Percentiles rank a stretch among this genome's conserved stretches.
Evolutionary conservation across 164 flowering plant genomes (phyloP).

Genomic region (Magnolia kwangsiensis): DNA sequence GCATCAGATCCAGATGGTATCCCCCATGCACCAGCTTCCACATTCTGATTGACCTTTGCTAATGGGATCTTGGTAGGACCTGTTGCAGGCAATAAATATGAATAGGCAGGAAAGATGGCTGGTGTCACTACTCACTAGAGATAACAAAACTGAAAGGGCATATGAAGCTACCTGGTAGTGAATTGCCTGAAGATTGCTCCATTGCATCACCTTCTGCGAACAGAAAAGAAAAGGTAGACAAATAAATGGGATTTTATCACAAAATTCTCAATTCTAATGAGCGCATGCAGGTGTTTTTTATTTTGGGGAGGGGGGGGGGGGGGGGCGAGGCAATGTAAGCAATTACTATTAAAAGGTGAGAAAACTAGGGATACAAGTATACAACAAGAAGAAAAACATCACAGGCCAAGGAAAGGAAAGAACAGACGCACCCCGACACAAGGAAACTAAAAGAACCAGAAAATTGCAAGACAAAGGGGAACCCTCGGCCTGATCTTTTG

Average conservation of each 20-base stretch:
- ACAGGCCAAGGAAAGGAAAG: no score
- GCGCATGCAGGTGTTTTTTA: neutral
- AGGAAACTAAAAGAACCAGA: no score
- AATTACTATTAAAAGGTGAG: no score
- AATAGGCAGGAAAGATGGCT: neutral
- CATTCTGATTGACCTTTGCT: constrained; percentile 23
- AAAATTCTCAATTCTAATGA: neutral
- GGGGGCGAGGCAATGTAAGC: no score
- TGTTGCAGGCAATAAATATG: constrained; percentile 17
- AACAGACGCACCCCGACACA: no score
- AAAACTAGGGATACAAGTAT: no score
- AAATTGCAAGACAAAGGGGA: no score
- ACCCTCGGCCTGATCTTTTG: no score
- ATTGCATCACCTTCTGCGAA: constrained; percentile 27
- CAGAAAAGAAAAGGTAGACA: constrained; percentile 2
- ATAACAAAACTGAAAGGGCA: neutral
- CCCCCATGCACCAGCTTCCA: constrained; percentile 44
- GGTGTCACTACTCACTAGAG: neutral
- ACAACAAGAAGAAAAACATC: no score
- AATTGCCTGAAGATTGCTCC: constrained; percentile 32
- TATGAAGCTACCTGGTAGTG: constrained; percentile 24
- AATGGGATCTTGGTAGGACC: constrained; percentile 35
- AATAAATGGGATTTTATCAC: neutral
- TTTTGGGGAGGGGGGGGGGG: no score
- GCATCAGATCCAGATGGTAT: constrained; percentile 34